Evolutionary conservation across 257 asterid genomes (phyloP).

Genomic region (Craterostigma plantagineum): DNA sequence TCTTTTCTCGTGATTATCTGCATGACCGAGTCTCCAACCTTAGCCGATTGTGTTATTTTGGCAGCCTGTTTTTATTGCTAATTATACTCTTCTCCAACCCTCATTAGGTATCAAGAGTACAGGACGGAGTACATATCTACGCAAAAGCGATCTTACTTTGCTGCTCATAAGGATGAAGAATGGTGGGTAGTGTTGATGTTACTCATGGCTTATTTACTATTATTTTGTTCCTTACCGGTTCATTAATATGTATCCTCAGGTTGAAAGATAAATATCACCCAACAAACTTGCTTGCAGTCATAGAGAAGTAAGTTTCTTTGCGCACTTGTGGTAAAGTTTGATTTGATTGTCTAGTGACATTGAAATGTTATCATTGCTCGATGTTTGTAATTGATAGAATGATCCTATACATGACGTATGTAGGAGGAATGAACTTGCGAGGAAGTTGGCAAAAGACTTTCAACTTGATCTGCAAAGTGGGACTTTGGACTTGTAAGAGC

Average conservation of each 20-base stretch:
- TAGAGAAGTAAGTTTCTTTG: constrained; percentile 38
- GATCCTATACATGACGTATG: constrained; percentile 9
- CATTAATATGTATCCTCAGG: constrained; percentile 31
- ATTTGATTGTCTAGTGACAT: too few relatives aligned
- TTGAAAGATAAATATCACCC: constrained; percentile 96
- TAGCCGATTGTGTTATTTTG: too few relatives aligned
- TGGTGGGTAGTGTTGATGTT: constrained; percentile 31
- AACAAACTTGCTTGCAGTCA: constrained; percentile 64
- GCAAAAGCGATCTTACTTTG: constrained; percentile 68
- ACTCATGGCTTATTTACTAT: background rate
- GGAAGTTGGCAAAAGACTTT: constrained; percentile 71
- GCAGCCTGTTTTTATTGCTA: too few relatives aligned
- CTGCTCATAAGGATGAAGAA: constrained; percentile 83
- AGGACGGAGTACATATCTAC: constrained; percentile 69
- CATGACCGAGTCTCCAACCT: too few relatives aligned
- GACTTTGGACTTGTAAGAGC: constrained; percentile 63
- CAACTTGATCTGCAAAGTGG: constrained; percentile 83
- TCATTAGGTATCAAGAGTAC: constrained; percentile 85
- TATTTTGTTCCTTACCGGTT: constrained; percentile 6
- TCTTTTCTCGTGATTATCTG: too few relatives aligned
- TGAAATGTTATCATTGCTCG: too few relatives aligned
- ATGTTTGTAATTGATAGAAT: constrained; percentile 7
- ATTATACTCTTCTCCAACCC: constrained; percentile 2
- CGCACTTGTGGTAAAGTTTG: too few relatives aligned
- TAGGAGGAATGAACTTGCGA: constrained; percentile 82